Conservation (phyloP, 1,284 basidiomycete species). For the Chalciporus sp. region DNA sequence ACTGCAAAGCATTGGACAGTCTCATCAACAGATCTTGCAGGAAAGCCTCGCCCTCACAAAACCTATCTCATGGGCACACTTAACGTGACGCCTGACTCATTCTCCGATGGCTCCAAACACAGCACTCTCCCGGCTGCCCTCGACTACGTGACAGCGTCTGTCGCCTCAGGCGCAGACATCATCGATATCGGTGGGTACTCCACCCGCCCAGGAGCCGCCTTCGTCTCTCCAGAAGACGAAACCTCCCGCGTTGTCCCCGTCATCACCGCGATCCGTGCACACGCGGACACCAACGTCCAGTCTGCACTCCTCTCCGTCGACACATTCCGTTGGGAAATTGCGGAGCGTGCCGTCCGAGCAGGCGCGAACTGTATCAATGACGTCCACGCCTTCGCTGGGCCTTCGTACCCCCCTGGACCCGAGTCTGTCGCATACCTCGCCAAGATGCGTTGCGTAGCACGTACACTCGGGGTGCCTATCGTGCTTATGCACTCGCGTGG, state of each 20-base stretch:
- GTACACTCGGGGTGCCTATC: constrained; percentile 66
- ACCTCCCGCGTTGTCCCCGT: constrained; percentile 73
- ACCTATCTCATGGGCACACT: constrained; percentile 93
- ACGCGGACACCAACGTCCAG: constrained; percentile 25
- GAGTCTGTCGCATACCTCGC: constrained; percentile 42
- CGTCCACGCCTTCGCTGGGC: constrained; percentile 81
- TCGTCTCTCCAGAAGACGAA: constrained; percentile 77
- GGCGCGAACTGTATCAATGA: constrained; percentile 97
- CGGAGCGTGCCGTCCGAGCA: constrained; percentile 73
- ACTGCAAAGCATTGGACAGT: constrained; percentile 55
- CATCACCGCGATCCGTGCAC: constrained; percentile 49
- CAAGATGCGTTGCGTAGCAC: constrained; percentile 70
- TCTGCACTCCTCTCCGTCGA: constrained; percentile 81
- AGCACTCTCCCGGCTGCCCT: constrained; percentile 52
- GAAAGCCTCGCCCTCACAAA: constrained; percentile 27
- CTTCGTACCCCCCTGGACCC: constrained; percentile 48
- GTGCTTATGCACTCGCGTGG: constrained; percentile 95
- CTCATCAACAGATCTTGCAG: constrained; percentile 23
- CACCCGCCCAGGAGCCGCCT: constrained; percentile 77
- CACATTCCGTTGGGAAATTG: constrained; percentile 89
- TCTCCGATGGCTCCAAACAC: constrained; percentile 85
- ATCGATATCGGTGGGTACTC: constrained; percentile 96
- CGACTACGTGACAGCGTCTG: constrained; percentile 48
- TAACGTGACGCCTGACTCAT: constrained; percentile 96
- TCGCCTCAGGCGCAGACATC: constrained; percentile 68